phyloP scores from a whole-genome alignment of 352 stramenopile genomes.

The Phytophthora palmivora region DNA sequence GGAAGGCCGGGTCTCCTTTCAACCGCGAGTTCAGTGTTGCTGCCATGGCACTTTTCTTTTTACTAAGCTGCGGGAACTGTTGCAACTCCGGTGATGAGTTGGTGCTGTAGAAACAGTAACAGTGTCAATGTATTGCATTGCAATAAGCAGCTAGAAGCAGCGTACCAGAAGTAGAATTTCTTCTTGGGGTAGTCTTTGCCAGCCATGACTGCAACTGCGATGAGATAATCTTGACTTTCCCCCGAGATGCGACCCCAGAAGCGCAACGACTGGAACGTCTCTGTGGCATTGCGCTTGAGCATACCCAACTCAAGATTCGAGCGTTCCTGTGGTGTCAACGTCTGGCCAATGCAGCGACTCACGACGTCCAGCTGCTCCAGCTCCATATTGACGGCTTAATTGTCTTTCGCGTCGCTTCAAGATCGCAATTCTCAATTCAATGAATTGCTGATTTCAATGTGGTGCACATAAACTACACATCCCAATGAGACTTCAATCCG shows the following conservation, averaged over 20 bases:
- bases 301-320: conserved; percentile 82
- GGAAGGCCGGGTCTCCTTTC: conserved; percentile 73
- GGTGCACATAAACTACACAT: conserved; percentile 27
- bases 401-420: conserved; percentile 38
- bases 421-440: conserved; percentile 40
- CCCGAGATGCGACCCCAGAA: conserved; percentile 78
- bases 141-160: conserved; percentile 7
- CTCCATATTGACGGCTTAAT: conserved; percentile 56
- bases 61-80: conserved; percentile 77
- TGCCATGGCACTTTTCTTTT: conserved; percentile 59
- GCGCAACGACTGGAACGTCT: conserved; percentile 65
- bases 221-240: conserved; percentile 73
- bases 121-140: conserved; percentile 2
- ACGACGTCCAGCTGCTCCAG: conserved; percentile 80
- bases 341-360: conserved; percentile 70
- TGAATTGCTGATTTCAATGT: conserved; percentile 26
- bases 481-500: conserved; percentile 17
- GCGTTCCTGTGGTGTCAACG: conserved; percentile 75
- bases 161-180: conserved; percentile 89
- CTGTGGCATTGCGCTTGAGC: conserved; percentile 69
- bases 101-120: conserved; percentile 46
- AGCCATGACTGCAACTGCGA: conserved; percentile 63
- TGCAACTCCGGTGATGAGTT: conserved; percentile 80
- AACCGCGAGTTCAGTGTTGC: conserved; percentile 56
- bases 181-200: conserved; percentile 79